Percentiles rank a stretch among this genome's conserved stretches.
These are phyloP conservation scores for Endocladia muricata DNA, from an alignment of 31 red algal genomes.

Conservation along the genomic window DNA sequence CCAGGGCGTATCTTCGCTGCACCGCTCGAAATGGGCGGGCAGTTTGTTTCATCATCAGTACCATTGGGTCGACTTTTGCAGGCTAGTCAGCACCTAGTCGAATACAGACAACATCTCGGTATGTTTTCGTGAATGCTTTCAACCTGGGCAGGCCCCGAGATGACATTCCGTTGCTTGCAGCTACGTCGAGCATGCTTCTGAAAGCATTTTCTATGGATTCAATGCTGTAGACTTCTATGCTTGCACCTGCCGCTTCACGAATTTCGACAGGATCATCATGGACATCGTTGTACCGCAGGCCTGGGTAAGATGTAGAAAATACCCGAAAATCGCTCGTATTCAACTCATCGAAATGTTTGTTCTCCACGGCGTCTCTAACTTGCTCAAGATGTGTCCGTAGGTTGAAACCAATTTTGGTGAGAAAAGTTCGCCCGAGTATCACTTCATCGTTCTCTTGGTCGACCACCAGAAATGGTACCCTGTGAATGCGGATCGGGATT, in stretches of 20 bases:
- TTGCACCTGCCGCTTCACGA: background rate
- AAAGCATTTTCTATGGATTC: background rate
- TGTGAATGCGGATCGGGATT: background rate
- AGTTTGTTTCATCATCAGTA: background rate
- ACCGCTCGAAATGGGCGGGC: background rate
- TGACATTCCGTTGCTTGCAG: background rate
- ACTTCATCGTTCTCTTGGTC: conserved; percentile 15
- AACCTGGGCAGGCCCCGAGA: background rate
- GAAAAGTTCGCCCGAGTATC: background rate
- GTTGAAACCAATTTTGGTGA: conserved; percentile 5
- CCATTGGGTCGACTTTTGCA: background rate
- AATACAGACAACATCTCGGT: conserved; percentile 12
- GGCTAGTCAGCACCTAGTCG: conserved; percentile 12
- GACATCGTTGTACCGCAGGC: background rate
- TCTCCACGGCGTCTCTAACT: background rate
- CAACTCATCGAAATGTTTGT: background rate
- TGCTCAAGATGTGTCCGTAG: background rate
- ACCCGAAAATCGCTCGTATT: background rate
- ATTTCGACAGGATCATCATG: conserved; percentile 11
- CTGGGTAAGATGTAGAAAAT: background rate
- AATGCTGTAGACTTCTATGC: background rate
- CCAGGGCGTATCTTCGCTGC: conserved; percentile 4
- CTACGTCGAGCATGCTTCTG: background rate
- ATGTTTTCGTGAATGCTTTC: background rate
- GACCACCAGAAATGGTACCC: background rate